Evolutionary conservation across 257 asterid genomes (phyloP), one percentile per base, ranked within the genome.

Genomic region (Solanum tarapatanum): DNA sequence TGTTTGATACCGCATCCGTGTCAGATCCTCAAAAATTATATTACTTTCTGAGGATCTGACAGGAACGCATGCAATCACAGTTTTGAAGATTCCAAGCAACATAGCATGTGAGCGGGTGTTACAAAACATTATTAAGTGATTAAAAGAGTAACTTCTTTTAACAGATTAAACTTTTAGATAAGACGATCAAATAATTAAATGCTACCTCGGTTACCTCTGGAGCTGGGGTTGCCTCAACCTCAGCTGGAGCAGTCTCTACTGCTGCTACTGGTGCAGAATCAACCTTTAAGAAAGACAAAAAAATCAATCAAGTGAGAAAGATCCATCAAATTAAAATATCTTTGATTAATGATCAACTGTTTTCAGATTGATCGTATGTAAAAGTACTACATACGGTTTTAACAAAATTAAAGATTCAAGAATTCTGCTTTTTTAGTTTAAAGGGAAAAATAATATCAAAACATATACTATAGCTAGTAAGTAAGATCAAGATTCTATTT

Each of bases 201-300:
- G 14, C 32, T 70, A 36, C 84, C 83, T 43, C 45, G 14, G 60
- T 37, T 33, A 19, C 74, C 84, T 72, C 84, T 13, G 70, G 55
- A 24, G 75, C 36, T 48, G 88, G n/a, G 6, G 12, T n/a, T 13
- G 10, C 84, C 75, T 86, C 84, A 73, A 74, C 74, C 33, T 86
- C 88, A n/a, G 84, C 48, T 73, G 83, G 66, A 48, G 17, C 0
- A 86, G 39, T 73, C 84, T 86, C 88, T 73, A 60, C 72, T 58
- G 83, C 33, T 73, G 88, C 70, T 72, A 77, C 88, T 43, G 84
- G 88, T 32, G 60, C 16, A 72, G 88, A 86, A 74, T 86, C 84
- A 51, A 86, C 88, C 88, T 86, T 35, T 36, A 8, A 58, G 24
- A 58, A 58, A 19, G 66, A 86, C 11, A 48, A 28, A 83, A 37